Evolutionary conservation across 179 eudicot genomes (phyloP).

Genomic region (Camellia oleifera): DNA sequence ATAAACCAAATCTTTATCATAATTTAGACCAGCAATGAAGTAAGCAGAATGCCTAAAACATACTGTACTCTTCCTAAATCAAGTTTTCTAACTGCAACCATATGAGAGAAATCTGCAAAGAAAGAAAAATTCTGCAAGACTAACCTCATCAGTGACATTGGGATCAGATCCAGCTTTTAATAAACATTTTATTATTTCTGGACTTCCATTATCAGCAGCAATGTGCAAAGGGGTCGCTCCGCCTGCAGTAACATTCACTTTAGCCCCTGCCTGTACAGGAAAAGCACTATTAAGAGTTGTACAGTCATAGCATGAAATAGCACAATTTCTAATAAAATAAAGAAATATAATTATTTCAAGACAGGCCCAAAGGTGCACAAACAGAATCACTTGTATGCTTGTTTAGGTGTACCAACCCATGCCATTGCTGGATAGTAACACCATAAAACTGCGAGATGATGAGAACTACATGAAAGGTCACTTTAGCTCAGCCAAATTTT

Average conservation of each 20-base stretch:
- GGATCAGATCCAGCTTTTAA: slow-evolving; percentile 94
- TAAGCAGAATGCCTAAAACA: not conserved
- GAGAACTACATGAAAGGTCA: not conserved
- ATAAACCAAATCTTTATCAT: not conserved
- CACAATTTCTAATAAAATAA: slow-evolving; percentile 1
- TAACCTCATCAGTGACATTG: slow-evolving; percentile 72
- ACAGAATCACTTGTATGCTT: not conserved
- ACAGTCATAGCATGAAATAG: slow-evolving; percentile 11
- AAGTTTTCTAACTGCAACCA: not conserved
- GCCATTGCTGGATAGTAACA: not conserved
- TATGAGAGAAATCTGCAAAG: not conserved
- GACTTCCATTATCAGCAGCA: slow-evolving; percentile 80
- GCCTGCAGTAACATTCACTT: slow-evolving; percentile 77
- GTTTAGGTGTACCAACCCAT: slow-evolving; percentile 3
- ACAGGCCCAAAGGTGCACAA: not conserved
- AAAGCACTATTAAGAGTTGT: slow-evolving; percentile 7
- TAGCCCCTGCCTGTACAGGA: slow-evolving; percentile 73
- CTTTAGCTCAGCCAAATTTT: not conserved
- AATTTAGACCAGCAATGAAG: not conserved
- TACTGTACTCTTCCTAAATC: slow-evolving; percentile 7
- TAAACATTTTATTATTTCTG: slow-evolving; percentile 69
- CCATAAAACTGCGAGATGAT: not conserved
- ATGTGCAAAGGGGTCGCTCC: slow-evolving; percentile 97
- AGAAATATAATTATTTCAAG: not conserved
- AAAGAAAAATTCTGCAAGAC: not conserved